phyloP scores from a whole-genome alignment of 192 early-diverging fungal species.

The Coemansia sp. region DNA sequence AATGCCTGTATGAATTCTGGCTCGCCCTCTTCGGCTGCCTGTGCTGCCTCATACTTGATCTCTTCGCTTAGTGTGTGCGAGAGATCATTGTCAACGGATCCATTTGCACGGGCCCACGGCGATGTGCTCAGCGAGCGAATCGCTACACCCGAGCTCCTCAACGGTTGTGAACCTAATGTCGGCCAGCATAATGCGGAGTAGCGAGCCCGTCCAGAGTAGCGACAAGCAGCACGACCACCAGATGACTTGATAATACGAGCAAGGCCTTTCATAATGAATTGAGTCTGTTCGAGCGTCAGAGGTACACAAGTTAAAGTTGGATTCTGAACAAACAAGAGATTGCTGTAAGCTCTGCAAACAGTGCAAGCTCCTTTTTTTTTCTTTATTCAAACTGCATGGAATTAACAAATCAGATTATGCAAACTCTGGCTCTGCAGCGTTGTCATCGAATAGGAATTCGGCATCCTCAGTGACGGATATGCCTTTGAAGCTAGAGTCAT shows the following conservation, averaged over 20 bases:
- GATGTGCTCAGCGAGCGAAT: slow-evolving; percentile 41
- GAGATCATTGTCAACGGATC: slow-evolving; percentile 67
- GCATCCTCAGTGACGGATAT: slow-evolving; percentile 5
- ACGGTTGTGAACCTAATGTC: background rate
- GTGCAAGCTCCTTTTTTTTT: too few species aligned
- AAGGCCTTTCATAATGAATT: slow-evolving; percentile 30
- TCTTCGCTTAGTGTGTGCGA: slow-evolving; percentile 72
- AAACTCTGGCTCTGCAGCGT: slow-evolving; percentile 23
- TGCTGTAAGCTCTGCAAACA: background rate
- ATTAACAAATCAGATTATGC: background rate
- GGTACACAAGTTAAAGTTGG: too few species aligned
- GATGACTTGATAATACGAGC: background rate
- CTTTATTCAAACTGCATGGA: too few species aligned
- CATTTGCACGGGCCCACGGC: slow-evolving; percentile 25
- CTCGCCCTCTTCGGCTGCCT: slow-evolving; percentile 55
- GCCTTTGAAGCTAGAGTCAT: slow-evolving; percentile 15
- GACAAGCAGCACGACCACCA: background rate
- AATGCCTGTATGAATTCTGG: slow-evolving; percentile 78
- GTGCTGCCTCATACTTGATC: slow-evolving; percentile 67
- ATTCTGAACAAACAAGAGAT: background rate
- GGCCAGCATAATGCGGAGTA: slow-evolving; percentile 1
- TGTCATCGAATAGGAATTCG: slow-evolving; percentile 13
- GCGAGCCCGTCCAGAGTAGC: slow-evolving; percentile 5
- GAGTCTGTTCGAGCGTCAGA: background rate
- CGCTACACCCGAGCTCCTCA: background rate